Evolutionary conservation across 495 filamentous ascomycete species (phyloP).

Genomic region (Chaetomium fimeti): DNA sequence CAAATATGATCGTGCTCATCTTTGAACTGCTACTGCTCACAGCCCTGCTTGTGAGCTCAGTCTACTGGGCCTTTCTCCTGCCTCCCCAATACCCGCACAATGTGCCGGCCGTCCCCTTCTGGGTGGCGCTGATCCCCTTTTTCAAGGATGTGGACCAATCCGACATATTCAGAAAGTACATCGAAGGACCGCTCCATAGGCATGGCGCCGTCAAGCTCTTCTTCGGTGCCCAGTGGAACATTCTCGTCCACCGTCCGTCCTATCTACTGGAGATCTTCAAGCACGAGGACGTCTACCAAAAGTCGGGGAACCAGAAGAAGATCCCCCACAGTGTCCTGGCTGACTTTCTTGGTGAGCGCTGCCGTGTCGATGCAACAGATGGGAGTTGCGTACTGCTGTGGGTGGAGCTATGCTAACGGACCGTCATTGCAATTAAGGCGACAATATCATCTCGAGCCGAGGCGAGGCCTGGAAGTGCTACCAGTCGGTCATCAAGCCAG

Average conservation of each 20-base stretch:
- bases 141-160: conserved; percentile 36
- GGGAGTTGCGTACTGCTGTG: too few relatives aligned
- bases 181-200: conserved; percentile 30
- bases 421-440: too few relatives aligned
- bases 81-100: conserved; percentile 27
- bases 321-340: conserved; percentile 47
- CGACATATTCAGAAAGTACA: conserved; percentile 32
- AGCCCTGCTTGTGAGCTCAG: background rate
- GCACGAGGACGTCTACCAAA: conserved; percentile 45
- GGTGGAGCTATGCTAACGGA: too few relatives aligned
- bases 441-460: conserved; percentile 27
- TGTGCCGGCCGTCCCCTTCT: conserved; percentile 33
- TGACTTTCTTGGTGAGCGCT: conserved; percentile 34
- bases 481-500: conserved; percentile 21
- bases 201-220: conserved; percentile 51
- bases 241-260: conserved; percentile 33
- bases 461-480: conserved; percentile 20
- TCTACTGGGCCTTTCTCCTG: conserved; percentile 17
- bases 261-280: conserved; percentile 48
- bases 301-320: conserved; percentile 51
- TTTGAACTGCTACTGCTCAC: conserved; percentile 12
- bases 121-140: conserved; percentile 34
- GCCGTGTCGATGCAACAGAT: too few relatives aligned
- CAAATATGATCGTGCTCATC: conserved; percentile 16
- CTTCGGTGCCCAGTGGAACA: conserved; percentile 25